Evolutionary conservation across 257 asterid species (phyloP).

Genomic region (Jacaranda mimosifolia): DNA sequence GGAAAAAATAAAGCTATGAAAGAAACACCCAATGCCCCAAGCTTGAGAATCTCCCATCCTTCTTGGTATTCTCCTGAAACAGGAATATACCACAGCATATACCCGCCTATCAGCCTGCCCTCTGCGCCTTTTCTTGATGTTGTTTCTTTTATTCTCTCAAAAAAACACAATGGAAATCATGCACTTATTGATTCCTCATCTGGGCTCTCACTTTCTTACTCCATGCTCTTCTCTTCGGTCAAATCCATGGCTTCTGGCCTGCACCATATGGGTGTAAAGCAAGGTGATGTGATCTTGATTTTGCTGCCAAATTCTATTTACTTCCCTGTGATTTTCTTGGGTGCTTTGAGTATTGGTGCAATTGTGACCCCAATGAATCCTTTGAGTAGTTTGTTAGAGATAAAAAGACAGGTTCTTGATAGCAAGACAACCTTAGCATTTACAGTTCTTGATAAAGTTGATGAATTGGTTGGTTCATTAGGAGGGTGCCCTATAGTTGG

Average conservation of each 20-base stretch:
- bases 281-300: conserved; percentile 69
- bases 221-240: conserved; percentile 58
- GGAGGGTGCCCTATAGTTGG: conserved; percentile 55
- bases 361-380: conserved; percentile 72
- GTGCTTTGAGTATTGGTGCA: conserved; percentile 74
- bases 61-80: conserved; percentile 71
- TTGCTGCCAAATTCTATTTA: conserved; percentile 71
- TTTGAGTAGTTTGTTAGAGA: conserved; percentile 63
- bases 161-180: conserved; percentile 52
- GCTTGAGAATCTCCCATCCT: conserved; percentile 33
- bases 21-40: conserved; percentile 27
- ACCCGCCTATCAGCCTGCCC: conserved; percentile 60
- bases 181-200: conserved; percentile 79
- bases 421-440: conserved; percentile 63
- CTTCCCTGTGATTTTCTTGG: conserved; percentile 71
- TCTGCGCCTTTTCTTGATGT: conserved; percentile 71
- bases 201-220: conserved; percentile 67
- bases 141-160: conserved; percentile 74
- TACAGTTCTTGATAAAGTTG: conserved; percentile 45
- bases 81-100: conserved; percentile 68
- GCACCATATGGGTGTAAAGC: too few relatives aligned
- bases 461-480: conserved; percentile 46
- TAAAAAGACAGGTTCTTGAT: conserved; percentile 65
- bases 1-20: conserved; percentile 1
- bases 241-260: too few relatives aligned